Evolutionary conservation across 495 filamentous ascomycete genomes (phyloP).

Genomic region (Lasiosphaeris hirsuta): DNA sequence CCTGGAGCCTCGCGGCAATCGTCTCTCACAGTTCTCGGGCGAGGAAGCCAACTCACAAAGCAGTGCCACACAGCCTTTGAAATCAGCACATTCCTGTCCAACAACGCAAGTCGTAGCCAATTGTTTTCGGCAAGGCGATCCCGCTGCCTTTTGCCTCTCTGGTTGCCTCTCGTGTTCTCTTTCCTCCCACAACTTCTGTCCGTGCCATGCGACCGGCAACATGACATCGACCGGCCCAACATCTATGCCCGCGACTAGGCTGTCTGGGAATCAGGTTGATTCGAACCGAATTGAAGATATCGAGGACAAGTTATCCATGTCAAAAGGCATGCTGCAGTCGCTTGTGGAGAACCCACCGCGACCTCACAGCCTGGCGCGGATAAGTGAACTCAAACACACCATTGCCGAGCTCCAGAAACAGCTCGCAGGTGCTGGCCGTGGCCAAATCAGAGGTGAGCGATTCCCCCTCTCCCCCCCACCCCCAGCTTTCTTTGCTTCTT

Average conservation of each 20-base stretch:
- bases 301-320: conserved; percentile 4
- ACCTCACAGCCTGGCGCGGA: neutral
- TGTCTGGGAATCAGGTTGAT: neutral
- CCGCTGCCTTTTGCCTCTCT: too few relatives aligned
- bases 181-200: neutral
- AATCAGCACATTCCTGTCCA: neutral
- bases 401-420: neutral
- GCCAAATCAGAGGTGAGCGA: neutral
- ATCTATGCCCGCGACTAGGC: neutral
- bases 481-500: neutral
- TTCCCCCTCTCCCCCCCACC: neutral
- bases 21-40: neutral
- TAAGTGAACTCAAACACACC: neutral
- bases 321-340: neutral
- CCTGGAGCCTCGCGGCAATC: neutral
- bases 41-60: neutral
- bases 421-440: conserved; percentile 1
- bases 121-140: too few relatives aligned
- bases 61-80: neutral
- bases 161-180: too few relatives aligned
- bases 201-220: conserved; percentile 4
- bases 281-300: neutral
- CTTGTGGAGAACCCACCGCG: neutral
- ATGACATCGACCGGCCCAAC: neutral
- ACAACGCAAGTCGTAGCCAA: too few relatives aligned